Evolutionary conservation across 768 basidiomycete genomes (phyloP), one percentile per base, ranked within the genome.

Genomic region (Kwoniella sp.): DNA sequence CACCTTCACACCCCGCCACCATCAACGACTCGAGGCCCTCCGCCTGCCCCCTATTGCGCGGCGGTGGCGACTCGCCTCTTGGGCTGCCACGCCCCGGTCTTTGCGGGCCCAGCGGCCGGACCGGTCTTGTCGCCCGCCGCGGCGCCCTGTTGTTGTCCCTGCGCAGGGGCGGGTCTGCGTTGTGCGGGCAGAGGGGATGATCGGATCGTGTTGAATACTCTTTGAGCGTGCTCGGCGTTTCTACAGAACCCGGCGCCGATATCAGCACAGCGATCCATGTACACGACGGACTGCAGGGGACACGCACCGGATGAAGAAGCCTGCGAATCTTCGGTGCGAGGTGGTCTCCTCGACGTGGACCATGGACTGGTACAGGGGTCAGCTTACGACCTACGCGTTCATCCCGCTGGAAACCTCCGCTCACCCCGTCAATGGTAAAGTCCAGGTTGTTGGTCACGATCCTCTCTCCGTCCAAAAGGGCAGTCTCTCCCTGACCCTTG

Each of bases 291-390:
- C 10, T 22, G 14, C 14, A 22, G 25, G 10, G 14, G 15, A 15
- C 32, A 44, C 37, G 33, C 23, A 89, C 62, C 90, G 85, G 76
- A 96, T 92, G 77, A 96, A 96, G 88, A 90, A 95, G 32, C 90
- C 89, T 2, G 90, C 93, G 74, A 89, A 96, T 42, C 90, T 84
- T 39, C 93, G 78, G 14, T 91, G 90, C 17, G 93, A 84, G 0
- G 89, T 95, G 19, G 89, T 90, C 73, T 98, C 92, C 3, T 88
- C 86, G 58, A 98, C 90, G 63, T 93, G 88, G 7, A 98, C 87
- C 87, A 92, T 92, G 71, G 91, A 89, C 92, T 96, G 62, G 46
- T 46, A 31, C 15, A 17, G 15, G 19, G 27, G 22, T 28, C 46
- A 33, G 27, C 19, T 19, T 22, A 19, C 8, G 26, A 37, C 17